Conservation (phyloP, 1,284 basidiomycete species). For the Cystobasidium slooffiae region DNA sequence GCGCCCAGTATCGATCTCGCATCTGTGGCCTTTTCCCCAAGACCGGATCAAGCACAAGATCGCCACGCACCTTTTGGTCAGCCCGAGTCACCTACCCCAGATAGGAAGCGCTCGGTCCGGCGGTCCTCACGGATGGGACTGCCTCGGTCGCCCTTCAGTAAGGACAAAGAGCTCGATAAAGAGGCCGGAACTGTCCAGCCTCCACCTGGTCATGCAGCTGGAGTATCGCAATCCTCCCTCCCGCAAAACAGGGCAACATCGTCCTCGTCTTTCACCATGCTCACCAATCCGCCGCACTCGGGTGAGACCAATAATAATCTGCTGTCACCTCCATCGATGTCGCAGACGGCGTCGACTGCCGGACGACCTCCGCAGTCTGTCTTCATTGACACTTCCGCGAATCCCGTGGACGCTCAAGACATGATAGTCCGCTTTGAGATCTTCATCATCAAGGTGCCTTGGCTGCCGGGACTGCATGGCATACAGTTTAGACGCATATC, state of each 20-base stretch:
- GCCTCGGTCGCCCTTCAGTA: slow-evolving; percentile 43
- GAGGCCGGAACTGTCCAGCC: slow-evolving; percentile 25
- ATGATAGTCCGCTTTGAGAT: slow-evolving; percentile 91
- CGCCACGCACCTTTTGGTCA: slow-evolving; percentile 49
- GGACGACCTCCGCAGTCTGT: not conserved
- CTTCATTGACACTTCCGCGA: not conserved
- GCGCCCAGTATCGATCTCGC: slow-evolving; percentile 87
- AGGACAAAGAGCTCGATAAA: slow-evolving; percentile 45
- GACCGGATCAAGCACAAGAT: slow-evolving; percentile 52
- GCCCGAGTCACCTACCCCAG: slow-evolving; percentile 62
- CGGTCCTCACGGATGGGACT: slow-evolving; percentile 29
- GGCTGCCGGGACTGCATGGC: slow-evolving; percentile 83
- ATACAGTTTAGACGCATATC: slow-evolving; percentile 91
- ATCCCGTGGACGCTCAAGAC: slow-evolving; percentile 68
- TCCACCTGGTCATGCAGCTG: slow-evolving; percentile 8
- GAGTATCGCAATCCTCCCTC: slow-evolving; percentile 43
- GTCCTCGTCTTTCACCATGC: slow-evolving; percentile 30
- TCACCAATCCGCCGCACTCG: slow-evolving; percentile 1
- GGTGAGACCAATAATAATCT: not conserved
- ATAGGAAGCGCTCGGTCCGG: slow-evolving; percentile 48
- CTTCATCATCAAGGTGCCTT: slow-evolving; percentile 92
- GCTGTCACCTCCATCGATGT: slow-evolving; percentile 5
- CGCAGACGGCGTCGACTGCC: not conserved
- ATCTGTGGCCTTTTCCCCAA: slow-evolving; percentile 63
- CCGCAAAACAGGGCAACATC: slow-evolving; percentile 45